Evolutionary conservation across 2,329 filamentous ascomycete genomes (phyloP), one percentile per base, ranked within the genome.

Genomic region (Pseudogymnoascus sp.): DNA sequence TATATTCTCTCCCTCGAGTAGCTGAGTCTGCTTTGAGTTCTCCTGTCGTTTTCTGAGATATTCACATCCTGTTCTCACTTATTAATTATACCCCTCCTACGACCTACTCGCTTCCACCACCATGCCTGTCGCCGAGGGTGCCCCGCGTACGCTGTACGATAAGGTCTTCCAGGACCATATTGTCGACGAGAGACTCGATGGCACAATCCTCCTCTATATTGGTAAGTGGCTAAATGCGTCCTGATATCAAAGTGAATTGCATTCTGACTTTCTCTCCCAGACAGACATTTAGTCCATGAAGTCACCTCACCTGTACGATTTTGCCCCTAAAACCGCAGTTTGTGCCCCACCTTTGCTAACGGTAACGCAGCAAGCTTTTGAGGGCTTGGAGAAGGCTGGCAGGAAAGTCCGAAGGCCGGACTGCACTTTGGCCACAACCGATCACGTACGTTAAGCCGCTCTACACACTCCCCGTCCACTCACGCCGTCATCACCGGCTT

Each of bases 131-230:
- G 85, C 84, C 70, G 86, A 88, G 70, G 81, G 82, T 75, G 83
- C 81, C 68, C 91, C 90, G 63, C 87, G 87, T 78, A 96, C 93
- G 71, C 83, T 97, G 74, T 97, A 97, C 80, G 93, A 97, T 83
- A 97, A 97, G 86, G 93, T 97, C 77, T 89, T 97, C 72, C 86
- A 91, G 72, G 88, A 88, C 79, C 95, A 99, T 77, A 88, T 97
- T 72, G 93, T 99, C 74, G 91, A 97, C 73, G 90, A 96, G 84
- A 91, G 93, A 82, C 85, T 91, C 63, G 93, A 97, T 78, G 93
- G 93, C 77, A 97, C 93, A 64, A 82, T 96, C 71, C 80, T 96
- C 68, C 82, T 97, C 65, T 97, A 97, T 76, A 97, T 97, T 74
- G 91, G 91, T 92, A 81, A 70, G 85, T 75, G 26, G 50, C 35